phyloP scores from a whole-genome alignment of 805 yeast species.

The Tetrapisispora fleetii region DNA sequence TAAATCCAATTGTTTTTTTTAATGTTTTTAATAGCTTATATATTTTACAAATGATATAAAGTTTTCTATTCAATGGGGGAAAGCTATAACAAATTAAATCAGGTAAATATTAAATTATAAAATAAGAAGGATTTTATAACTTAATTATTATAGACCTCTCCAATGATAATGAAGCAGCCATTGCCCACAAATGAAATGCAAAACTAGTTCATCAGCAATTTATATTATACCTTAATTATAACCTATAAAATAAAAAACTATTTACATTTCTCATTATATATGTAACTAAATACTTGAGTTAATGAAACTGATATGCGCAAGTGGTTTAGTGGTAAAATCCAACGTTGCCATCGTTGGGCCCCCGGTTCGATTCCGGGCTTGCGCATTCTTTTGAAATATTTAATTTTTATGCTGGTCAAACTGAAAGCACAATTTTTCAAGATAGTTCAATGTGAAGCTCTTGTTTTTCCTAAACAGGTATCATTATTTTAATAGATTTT shows the following conservation, averaged over 20 bases:
- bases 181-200: too few species aligned
- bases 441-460: background rate
- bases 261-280: too few species aligned
- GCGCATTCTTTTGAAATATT: background rate
- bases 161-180: too few species aligned
- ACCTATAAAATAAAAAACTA: too few species aligned
- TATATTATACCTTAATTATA: too few species aligned
- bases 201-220: too few species aligned
- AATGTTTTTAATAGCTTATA: background rate
- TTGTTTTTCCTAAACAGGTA: background rate
- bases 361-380: background rate
- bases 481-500: background rate
- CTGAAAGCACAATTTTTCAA: too few species aligned
- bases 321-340: slow-evolving; percentile 4
- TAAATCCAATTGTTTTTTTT: background rate
- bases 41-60: background rate
- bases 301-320: background rate
- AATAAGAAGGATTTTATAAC: too few species aligned
- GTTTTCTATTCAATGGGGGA: background rate
- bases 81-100: too few species aligned
- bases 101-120: too few species aligned
- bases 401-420: background rate
- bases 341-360: slow-evolving; percentile 3
- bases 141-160: too few species aligned
- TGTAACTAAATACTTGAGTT: background rate